Evolutionary conservation across 225 moss, liverwort and hornwort genomes (phyloP), one percentile per base, ranked within the genome.

Genomic region (Marchantia paleacea): DNA sequence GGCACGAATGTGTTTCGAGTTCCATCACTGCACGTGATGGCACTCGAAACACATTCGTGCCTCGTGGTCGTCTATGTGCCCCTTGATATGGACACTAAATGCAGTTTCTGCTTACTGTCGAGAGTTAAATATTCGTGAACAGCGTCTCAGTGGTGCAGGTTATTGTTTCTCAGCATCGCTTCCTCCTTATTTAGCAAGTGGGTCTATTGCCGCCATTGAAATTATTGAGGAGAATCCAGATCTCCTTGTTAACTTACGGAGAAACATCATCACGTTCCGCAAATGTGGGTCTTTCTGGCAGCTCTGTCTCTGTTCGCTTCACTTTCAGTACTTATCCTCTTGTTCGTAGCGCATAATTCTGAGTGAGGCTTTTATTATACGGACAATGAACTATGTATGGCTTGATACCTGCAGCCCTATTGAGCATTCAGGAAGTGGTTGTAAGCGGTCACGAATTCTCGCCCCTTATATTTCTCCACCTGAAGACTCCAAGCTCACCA

Each of bases 71-170:
- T 28, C 25, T 11, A 12, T 29, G 18, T 22, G 22, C 62, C 8
- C 24, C n/a, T 62, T 62, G 62, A 10, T 10, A 4, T 15, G 75
- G 1, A 22, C 25, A 14, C 55, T 1, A 12, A 0, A 22, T 73
- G 55, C 18, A 75, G 10, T 14, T 10, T 0, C 29, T 22, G 3
- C 2, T 75, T 8, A 55, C 25, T 52, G 13, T 5, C 28, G 28
- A 12, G 54, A 77, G 18, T 48, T 61, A 26, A 77, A 77, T 63
- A 49, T 63, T 47, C 47, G 77, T 77, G 39, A 55, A 60, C 92
- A 99, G 95, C 93, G 99, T 78, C 90, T 99, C 75, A 90, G 91
- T 81, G 99, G 95, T 84, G 88, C 95, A 79, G 99, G 99, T 31
- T 99, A 99, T 82, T 82, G 81, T 81, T 99, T 95, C 88, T 99